These are phyloP conservation scores for Wilcoxina mikolae DNA, from an alignment of 495 filamentous ascomycete genomes.

Conservation along the genomic window DNA sequence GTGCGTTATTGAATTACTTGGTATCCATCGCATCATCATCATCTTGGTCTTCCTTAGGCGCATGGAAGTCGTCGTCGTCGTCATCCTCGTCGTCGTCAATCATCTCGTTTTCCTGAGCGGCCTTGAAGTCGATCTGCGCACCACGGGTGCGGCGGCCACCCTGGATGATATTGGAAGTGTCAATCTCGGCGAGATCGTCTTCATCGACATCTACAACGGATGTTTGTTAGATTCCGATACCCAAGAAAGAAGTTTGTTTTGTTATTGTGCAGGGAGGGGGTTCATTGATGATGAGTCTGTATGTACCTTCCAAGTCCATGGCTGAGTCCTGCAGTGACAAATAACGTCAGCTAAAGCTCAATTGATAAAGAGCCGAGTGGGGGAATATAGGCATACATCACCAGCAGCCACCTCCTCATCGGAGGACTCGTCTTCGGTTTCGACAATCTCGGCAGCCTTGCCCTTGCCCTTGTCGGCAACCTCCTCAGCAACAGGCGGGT, in stretches of 20 bases:
- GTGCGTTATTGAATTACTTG: too few species aligned
- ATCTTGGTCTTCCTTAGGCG: slow-evolving; percentile 42
- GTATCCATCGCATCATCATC: slow-evolving; percentile 43
- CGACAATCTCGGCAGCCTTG: slow-evolving; percentile 51
- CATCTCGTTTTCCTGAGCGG: slow-evolving; percentile 50
- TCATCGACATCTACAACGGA: slow-evolving; percentile 45
- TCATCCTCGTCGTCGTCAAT: slow-evolving; percentile 70
- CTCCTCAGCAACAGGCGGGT: slow-evolving; percentile 33
- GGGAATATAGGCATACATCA: slow-evolving; percentile 29
- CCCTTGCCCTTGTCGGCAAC: slow-evolving; percentile 46
- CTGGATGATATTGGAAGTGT: slow-evolving; percentile 67
- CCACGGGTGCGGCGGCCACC: slow-evolving; percentile 73
- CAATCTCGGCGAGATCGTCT: slow-evolving; percentile 82
- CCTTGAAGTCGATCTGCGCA: slow-evolving; percentile 64
- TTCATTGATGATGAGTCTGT: neutral
- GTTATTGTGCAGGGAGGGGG: neutral
- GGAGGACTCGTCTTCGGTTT: slow-evolving; percentile 47
- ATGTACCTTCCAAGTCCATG: neutral
- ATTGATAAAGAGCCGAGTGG: neutral
- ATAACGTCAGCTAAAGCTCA: neutral
- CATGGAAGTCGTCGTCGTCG: slow-evolving; percentile 42
- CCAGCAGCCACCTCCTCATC: slow-evolving; percentile 50
- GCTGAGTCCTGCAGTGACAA: neutral
- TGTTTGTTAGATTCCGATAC: neutral
- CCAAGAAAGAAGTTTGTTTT: neutral